Conservation (phyloP, 768 basidiomycete species). For the Xerocomellus dryophilus region DNA sequence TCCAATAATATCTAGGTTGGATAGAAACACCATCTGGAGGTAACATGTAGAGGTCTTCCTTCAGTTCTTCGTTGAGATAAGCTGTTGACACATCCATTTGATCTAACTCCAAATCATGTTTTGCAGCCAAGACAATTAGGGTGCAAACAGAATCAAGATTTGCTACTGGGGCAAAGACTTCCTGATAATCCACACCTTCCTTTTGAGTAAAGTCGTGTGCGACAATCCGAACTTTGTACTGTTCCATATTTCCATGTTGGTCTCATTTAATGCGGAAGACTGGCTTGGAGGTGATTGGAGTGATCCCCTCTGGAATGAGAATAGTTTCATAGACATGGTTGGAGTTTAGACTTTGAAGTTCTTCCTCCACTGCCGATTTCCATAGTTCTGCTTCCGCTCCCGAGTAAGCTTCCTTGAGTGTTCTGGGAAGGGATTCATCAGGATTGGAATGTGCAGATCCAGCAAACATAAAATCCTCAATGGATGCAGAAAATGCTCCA, state of each 20-base stretch:
- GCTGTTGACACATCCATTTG: slow-evolving; percentile 4
- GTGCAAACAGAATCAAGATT: slow-evolving; percentile 1
- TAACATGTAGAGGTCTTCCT: slow-evolving; percentile 28
- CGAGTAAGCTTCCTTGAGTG: too few species aligned
- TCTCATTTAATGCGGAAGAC: background rate
- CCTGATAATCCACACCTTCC: slow-evolving; percentile 2
- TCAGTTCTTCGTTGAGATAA: slow-evolving; percentile 21
- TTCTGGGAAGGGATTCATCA: too few species aligned
- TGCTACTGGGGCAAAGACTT: too few species aligned
- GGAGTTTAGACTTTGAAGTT: too few species aligned
- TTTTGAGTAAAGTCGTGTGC: background rate
- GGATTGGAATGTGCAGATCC: too few species aligned
- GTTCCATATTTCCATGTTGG: background rate
- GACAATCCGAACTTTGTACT: background rate
- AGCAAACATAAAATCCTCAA: too few species aligned
- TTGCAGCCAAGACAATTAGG: background rate
- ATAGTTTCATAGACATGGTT: too few species aligned
- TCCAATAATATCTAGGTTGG: too few species aligned
- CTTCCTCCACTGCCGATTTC: too few species aligned
- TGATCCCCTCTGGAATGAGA: background rate
- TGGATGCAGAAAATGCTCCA: too few species aligned
- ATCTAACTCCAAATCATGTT: background rate
- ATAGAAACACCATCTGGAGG: too few species aligned
- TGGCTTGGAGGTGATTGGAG: slow-evolving; percentile 2
- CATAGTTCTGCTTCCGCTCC: too few species aligned